Conservation (phyloP, 441 rosid species). For the Geranium incanum region DNA sequence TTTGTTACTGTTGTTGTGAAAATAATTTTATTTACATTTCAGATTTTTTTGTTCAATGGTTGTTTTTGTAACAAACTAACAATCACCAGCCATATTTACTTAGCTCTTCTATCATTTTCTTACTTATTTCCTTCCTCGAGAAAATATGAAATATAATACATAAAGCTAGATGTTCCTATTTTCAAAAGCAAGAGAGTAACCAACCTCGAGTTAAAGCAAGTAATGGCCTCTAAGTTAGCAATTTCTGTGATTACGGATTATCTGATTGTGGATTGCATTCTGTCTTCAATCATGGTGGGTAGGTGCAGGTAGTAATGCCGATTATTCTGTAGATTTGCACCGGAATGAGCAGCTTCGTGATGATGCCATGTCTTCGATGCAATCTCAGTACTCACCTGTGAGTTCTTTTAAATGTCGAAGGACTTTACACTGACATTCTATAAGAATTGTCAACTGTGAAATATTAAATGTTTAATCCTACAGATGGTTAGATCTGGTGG, state of each 20-base stretch:
- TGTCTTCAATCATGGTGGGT: background rate
- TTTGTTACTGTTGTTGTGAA: background rate
- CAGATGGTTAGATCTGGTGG: constrained; percentile 91
- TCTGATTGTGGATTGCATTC: background rate
- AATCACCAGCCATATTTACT: background rate
- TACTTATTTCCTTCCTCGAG: background rate
- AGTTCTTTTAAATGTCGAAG: constrained; percentile 22
- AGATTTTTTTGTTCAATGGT: background rate
- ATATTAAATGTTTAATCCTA: constrained; percentile 18
- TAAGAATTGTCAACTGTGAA: constrained; percentile 12
- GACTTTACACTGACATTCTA: background rate
- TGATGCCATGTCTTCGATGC: constrained; percentile 75
- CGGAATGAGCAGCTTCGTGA: constrained; percentile 94
- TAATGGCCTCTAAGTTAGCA: background rate
- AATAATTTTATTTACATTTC: background rate
- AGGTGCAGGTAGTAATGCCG: constrained; percentile 73
- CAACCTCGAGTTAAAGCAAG: background rate
- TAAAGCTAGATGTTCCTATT: constrained; percentile 35
- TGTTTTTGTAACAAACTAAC: background rate
- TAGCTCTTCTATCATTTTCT: background rate
- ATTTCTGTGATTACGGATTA: background rate
- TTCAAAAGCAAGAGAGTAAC: constrained; percentile 72
- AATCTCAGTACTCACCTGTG: constrained; percentile 91
- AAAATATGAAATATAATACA: background rate
- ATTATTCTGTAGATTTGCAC: constrained; percentile 81